Evolutionary conservation across 2,329 filamentous ascomycete genomes (phyloP).

Genomic region (Acrocalymma vagum): DNA sequence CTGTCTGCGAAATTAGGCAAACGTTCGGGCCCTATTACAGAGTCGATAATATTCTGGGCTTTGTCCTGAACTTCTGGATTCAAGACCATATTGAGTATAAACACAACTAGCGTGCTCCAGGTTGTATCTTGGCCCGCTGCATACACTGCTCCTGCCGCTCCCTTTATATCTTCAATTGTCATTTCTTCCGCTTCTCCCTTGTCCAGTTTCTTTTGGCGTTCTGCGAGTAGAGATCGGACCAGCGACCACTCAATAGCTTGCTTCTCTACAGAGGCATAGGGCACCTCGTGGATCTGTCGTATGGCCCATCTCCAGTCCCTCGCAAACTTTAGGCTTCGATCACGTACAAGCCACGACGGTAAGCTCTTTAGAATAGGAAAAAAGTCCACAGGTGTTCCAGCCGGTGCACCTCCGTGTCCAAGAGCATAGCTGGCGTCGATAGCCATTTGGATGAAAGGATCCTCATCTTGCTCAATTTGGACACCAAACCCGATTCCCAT

Average conservation of each 20-base stretch:
- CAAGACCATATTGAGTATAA: conserved; percentile 55
- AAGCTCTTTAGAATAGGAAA: conserved; percentile 57
- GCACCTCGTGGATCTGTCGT: too few species aligned
- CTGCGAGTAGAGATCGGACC: conserved; percentile 38
- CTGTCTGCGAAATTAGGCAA: conserved; percentile 59
- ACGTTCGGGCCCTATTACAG: conserved; percentile 52
- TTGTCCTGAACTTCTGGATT: conserved; percentile 56
- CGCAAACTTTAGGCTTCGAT: too few species aligned
- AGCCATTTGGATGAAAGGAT: conserved; percentile 55
- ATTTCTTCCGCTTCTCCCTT: conserved; percentile 41
- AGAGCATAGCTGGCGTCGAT: conserved; percentile 32
- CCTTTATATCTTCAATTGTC: conserved; percentile 56
- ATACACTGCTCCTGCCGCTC: too few species aligned
- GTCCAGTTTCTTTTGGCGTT: conserved; percentile 35
- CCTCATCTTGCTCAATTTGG: conserved; percentile 44
- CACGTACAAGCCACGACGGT: conserved; percentile 50
- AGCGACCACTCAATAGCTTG: conserved; percentile 38
- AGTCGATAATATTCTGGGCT: conserved; percentile 55
- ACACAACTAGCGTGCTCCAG: conserved; percentile 51
- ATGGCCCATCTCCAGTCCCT: too few species aligned
- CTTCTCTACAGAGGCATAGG: conserved; percentile 40
- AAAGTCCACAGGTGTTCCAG: conserved; percentile 55
- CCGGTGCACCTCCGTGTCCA: too few species aligned
- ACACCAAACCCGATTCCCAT: conserved; percentile 57
- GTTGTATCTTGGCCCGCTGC: conserved; percentile 59